Conservation (phyloP, 2,329 filamentous ascomycete species). For the Aspergillus flavus region DNA sequence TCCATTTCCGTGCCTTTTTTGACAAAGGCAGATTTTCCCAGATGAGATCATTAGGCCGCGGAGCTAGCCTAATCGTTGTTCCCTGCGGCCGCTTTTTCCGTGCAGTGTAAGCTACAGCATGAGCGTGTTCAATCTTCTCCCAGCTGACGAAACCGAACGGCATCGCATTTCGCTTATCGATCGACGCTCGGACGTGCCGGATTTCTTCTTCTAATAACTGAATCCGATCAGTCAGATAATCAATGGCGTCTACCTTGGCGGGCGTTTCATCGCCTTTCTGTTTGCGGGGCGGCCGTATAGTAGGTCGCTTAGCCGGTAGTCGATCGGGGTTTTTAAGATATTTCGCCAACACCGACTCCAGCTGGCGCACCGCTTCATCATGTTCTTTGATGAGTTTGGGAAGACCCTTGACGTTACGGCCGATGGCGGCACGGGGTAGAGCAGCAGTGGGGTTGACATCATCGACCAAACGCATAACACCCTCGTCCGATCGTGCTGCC, state of each 20-base stretch:
- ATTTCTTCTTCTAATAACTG: conserved; percentile 80
- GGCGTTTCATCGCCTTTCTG: conserved; percentile 70
- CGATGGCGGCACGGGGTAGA: conserved; percentile 78
- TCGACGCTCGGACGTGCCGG: conserved; percentile 74
- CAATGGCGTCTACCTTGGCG: conserved; percentile 86
- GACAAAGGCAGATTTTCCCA: conserved; percentile 88
- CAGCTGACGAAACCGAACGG: conserved; percentile 95
- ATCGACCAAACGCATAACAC: conserved; percentile 81
- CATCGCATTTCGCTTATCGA: conserved; percentile 87
- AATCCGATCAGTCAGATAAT: conserved; percentile 86
- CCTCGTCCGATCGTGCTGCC: conserved; percentile 78
- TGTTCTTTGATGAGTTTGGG: conserved; percentile 85
- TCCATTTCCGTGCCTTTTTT: conserved; percentile 68
- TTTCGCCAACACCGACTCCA: conserved; percentile 82
- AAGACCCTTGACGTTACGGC: conserved; percentile 87
- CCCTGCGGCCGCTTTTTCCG: conserved; percentile 80
- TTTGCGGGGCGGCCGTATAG: conserved; percentile 77
- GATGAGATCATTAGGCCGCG: conserved; percentile 87
- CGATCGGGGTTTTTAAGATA: conserved; percentile 86
- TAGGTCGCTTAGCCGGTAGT: conserved; percentile 74
- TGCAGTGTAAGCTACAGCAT: conserved; percentile 79
- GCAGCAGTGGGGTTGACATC: conserved; percentile 75
- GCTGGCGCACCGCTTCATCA: conserved; percentile 73
- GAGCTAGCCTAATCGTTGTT: conserved; percentile 75
- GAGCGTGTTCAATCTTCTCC: conserved; percentile 82